Conservation (phyloP, 1,284 basidiomycete genomes). For the Fomitopsis pinicola region DNA sequence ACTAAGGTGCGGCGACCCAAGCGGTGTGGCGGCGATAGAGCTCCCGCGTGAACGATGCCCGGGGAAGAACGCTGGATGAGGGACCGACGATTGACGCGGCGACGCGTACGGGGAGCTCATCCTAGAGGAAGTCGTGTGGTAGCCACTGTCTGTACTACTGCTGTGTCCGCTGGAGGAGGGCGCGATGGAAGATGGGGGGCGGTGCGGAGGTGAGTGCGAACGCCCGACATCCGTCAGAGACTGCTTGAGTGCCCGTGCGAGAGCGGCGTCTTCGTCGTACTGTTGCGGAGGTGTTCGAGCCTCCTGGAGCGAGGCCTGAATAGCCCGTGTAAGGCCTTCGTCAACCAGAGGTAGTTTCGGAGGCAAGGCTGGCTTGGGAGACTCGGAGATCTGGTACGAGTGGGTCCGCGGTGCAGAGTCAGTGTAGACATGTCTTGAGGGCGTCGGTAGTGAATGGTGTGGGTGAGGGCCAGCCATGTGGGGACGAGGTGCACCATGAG, state of each 20-base stretch:
- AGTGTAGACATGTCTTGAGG: not conserved
- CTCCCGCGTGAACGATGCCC: not conserved
- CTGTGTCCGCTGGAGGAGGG: constrained; percentile 9
- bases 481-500: not conserved
- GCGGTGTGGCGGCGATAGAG: not conserved
- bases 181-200: constrained; percentile 2
- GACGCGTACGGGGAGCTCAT: not conserved
- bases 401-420: not conserved
- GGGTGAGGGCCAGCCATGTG: not conserved
- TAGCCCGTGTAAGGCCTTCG: constrained; percentile 31
- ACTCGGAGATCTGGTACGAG: not conserved
- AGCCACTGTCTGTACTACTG: not conserved
- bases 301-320: constrained; percentile 55
- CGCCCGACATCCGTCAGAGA: constrained; percentile 34
- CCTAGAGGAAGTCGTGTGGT: not conserved
- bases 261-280: constrained; percentile 55
- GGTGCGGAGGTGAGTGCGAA: not conserved
- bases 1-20: not conserved
- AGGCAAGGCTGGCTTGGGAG: constrained; percentile 13
- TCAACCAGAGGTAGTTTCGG: constrained; percentile 27
- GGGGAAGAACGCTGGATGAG: not conserved
- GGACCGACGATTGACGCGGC: not conserved
- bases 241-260: constrained; percentile 59
- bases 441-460: not conserved
- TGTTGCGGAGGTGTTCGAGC: constrained; percentile 30